Evolutionary conservation across 805 yeast genomes (phyloP).

Genomic region (Spathaspora passalidarum): DNA sequence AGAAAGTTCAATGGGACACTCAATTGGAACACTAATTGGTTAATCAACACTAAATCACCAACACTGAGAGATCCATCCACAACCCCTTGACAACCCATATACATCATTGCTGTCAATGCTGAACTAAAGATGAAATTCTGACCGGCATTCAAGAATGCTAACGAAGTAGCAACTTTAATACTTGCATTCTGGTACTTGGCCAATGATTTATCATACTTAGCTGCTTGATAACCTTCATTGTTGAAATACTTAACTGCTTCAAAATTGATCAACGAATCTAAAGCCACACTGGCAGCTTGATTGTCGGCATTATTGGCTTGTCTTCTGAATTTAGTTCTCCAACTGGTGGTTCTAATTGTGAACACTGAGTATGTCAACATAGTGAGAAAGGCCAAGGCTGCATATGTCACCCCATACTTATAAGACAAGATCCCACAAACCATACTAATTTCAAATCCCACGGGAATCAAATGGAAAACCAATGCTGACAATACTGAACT

Average conservation of each 20-base stretch:
- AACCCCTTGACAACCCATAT: conserved; percentile 95
- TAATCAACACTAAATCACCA: conserved; percentile 91
- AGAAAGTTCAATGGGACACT: conserved; percentile 92
- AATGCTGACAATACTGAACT: conserved; percentile 88
- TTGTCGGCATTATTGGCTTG: conserved; percentile 90
- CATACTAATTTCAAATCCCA: conserved; percentile 84
- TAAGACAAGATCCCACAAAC: conserved; percentile 93
- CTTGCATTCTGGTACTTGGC: conserved; percentile 70
- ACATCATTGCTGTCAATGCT: conserved; percentile 96
- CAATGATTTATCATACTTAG: conserved; percentile 76
- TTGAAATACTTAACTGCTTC: conserved; percentile 95
- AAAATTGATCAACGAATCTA: conserved; percentile 89
- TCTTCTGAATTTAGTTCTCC: conserved; percentile 92
- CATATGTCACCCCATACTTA: conserved; percentile 85
- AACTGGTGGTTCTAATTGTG: conserved; percentile 89
- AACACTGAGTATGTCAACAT: conserved; percentile 87
- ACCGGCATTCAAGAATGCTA: conserved; percentile 76
- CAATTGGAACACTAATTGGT: conserved; percentile 93
- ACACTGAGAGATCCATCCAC: conserved; percentile 78
- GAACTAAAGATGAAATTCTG: conserved; percentile 78
- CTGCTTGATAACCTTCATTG: conserved; percentile 77
- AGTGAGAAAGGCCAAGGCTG: conserved; percentile 82
- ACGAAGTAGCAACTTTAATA: conserved; percentile 79
- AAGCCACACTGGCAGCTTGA: conserved; percentile 89
- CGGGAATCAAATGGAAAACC: conserved; percentile 97